Conservation (phyloP, 2,329 filamentous ascomycete species). For the Calonectria fujianensis region DNA sequence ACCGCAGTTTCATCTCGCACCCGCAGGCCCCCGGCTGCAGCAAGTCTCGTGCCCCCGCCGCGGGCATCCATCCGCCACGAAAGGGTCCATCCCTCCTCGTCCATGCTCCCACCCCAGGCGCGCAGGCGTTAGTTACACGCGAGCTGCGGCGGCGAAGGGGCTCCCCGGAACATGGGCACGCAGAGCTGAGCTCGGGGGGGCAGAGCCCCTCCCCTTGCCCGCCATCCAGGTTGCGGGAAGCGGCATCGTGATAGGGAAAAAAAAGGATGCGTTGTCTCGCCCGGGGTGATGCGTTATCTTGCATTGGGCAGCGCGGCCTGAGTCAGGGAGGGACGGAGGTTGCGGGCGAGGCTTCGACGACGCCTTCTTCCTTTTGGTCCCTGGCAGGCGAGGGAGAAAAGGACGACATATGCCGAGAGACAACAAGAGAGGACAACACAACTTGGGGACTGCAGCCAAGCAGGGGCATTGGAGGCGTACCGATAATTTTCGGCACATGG, state of each 20-base stretch:
- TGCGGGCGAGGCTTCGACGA: background rate
- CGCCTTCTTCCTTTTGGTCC: background rate
- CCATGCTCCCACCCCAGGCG: conserved; percentile 39
- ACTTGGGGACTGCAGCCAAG: background rate
- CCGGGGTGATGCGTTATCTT: conserved; percentile 49
- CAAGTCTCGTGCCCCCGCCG: conserved; percentile 21
- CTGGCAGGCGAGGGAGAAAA: background rate
- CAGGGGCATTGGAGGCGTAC: background rate
- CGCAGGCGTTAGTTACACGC: conserved; percentile 50
- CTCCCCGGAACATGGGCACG: background rate
- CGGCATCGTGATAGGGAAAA: background rate
- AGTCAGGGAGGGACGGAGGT: conserved; percentile 39
- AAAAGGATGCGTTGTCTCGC: conserved; percentile 29
- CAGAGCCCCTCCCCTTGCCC: background rate
- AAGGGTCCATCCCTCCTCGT: conserved; percentile 2
- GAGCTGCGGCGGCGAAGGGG: background rate
- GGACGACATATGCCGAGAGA: background rate
- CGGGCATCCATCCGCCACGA: conserved; percentile 6
- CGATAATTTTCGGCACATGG: conserved; percentile 30
- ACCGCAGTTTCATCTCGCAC: conserved; percentile 3
- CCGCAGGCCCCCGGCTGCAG: background rate
- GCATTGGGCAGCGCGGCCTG: conserved; percentile 40
- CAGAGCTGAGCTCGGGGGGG: background rate
- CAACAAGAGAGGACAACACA: background rate
- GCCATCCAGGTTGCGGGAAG: conserved; percentile 1